A percentile compares a stretch with the other conserved stretches of the same genome.
Conservation (phyloP, 805 yeast species). For the Candida chauliodis region DNA sequence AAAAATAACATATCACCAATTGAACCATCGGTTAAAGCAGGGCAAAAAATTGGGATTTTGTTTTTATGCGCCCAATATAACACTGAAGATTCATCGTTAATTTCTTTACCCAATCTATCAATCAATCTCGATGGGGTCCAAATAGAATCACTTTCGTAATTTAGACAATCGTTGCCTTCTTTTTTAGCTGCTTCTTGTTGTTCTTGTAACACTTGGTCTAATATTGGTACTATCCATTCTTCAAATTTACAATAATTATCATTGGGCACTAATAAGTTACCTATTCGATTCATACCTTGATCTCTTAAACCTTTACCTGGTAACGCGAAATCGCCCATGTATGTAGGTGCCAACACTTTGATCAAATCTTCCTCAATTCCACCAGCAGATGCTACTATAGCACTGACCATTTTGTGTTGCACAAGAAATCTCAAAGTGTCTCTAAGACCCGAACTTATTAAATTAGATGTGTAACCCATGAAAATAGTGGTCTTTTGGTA, state of each 20-base stretch:
- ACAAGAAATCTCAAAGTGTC: constrained; percentile 86
- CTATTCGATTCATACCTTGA: constrained; percentile 96
- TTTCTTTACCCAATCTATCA: constrained; percentile 92
- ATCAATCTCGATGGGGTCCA: constrained; percentile 96
- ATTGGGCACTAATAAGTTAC: constrained; percentile 93
- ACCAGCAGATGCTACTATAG: constrained; percentile 96
- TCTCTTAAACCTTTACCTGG: constrained; percentile 82
- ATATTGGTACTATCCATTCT: constrained; percentile 96
- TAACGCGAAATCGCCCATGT: constrained; percentile 83
- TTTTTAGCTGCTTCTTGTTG: constrained; percentile 63
- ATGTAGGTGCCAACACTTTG: constrained; percentile 95
- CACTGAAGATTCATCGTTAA: constrained; percentile 89
- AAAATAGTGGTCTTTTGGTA: constrained; percentile 85
- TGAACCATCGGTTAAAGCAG: constrained; percentile 96
- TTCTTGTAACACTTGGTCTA: constrained; percentile 83
- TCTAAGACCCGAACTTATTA: constrained; percentile 91
- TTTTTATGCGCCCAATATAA: constrained; percentile 98
- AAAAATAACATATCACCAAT: constrained; percentile 98
- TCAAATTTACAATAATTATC: constrained; percentile 97
- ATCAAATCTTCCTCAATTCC: constrained; percentile 97
- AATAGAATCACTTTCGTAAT: constrained; percentile 60
- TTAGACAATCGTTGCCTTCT: constrained; percentile 51
- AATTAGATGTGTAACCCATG: constrained; percentile 93
- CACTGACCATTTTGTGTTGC: constrained; percentile 91
- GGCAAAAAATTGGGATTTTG: constrained; percentile 94